Conservation (phyloP, 495 filamentous ascomycete species). For the Parmelia sp. region DNA sequence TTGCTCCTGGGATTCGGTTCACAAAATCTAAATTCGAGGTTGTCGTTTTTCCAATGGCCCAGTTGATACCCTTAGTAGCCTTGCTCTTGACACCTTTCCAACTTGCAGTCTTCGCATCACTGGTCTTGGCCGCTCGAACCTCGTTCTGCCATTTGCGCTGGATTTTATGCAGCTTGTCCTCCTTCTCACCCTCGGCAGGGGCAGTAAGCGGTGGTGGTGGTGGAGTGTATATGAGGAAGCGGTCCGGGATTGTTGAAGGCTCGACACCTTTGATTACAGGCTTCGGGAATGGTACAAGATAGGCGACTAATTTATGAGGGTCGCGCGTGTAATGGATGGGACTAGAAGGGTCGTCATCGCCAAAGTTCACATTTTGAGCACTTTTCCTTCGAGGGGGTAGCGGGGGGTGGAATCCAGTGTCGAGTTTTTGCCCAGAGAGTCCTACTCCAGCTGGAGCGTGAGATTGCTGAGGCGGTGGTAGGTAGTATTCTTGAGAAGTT, state of each 20-base stretch:
- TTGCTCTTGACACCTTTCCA: conserved; percentile 39
- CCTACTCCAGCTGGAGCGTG: conserved; percentile 4
- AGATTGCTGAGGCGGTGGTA: conserved; percentile 10
- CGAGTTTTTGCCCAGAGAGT: background rate
- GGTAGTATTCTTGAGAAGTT: background rate
- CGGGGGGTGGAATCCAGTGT: background rate
- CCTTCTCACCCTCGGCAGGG: conserved; percentile 35
- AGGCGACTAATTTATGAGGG: conserved; percentile 34
- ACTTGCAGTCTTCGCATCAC: conserved; percentile 30
- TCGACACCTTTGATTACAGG: conserved; percentile 27
- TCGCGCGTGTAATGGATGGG: conserved; percentile 31
- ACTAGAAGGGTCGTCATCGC: conserved; percentile 26
- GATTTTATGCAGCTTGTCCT: conserved; percentile 35
- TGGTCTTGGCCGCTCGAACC: conserved; percentile 35
- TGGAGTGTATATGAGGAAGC: conserved; percentile 39
- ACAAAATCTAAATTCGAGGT: conserved; percentile 36
- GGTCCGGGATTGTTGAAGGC: conserved; percentile 27
- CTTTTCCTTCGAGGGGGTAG: conserved; percentile 6
- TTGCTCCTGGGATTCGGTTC: conserved; percentile 30
- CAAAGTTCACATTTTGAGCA: conserved; percentile 16
- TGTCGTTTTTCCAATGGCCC: conserved; percentile 32
- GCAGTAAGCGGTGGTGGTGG: conserved; percentile 32
- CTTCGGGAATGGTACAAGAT: conserved; percentile 38
- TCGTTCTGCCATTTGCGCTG: conserved; percentile 40
- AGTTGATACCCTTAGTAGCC: conserved; percentile 33